These are phyloP conservation scores for Talaromyces sp. DNA, from an alignment of 2,329 filamentous ascomycete species.

Conservation along the genomic window DNA sequence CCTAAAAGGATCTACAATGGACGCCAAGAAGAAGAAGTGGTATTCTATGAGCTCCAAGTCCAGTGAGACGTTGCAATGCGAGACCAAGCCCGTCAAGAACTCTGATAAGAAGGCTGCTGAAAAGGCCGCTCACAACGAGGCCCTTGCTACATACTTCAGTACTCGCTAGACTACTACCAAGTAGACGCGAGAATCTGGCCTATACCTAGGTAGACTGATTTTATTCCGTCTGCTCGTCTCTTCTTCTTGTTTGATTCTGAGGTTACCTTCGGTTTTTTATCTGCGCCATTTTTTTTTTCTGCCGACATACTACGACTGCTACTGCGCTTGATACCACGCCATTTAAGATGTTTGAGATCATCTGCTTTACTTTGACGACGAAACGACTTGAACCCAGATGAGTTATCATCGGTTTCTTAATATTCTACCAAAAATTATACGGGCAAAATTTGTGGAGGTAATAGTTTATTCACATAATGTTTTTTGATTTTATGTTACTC, in stretches of 20 bases:
- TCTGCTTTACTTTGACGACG: slow-evolving; percentile 13
- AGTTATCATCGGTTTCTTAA: background rate
- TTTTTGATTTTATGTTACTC: background rate
- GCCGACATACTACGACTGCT: background rate
- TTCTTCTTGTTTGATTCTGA: no score
- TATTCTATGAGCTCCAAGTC: slow-evolving; percentile 21
- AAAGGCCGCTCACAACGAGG: slow-evolving; percentile 24
- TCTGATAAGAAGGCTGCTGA: slow-evolving; percentile 4
- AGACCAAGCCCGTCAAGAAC: background rate
- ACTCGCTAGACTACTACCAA: slow-evolving; percentile 20
- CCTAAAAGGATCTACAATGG: slow-evolving; percentile 19
- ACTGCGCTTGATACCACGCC: slow-evolving; percentile 9
- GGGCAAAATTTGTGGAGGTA: background rate
- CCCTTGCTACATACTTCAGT: slow-evolving; percentile 25
- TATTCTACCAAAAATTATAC: background rate
- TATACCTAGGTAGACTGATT: no score
- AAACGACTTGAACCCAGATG: slow-evolving; percentile 16
- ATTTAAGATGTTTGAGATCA: background rate
- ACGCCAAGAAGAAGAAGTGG: slow-evolving; percentile 23
- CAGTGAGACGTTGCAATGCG: background rate
- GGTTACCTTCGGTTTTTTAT: background rate
- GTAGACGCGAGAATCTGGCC: no score
- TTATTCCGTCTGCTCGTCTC: no score
- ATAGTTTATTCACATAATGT: no score
- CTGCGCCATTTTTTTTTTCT: background rate